Conservation (phyloP, 2,329 filamentous ascomycete genomes). For the Arthroderma uncinatum region DNA sequence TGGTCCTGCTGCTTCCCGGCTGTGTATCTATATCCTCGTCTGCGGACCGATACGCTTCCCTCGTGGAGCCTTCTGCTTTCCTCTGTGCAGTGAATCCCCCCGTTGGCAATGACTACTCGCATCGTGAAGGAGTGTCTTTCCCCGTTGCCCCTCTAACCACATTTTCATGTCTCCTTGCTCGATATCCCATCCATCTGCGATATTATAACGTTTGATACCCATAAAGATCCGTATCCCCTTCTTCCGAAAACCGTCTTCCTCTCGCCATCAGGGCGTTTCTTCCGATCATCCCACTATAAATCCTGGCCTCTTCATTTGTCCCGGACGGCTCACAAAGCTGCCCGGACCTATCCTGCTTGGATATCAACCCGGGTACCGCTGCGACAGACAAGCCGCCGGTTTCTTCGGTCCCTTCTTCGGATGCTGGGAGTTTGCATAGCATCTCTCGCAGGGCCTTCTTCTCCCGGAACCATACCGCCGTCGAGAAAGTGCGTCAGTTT, state of each 20-base stretch:
- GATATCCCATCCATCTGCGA: neutral
- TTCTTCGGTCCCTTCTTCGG: constrained; percentile 1
- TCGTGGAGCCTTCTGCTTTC: neutral
- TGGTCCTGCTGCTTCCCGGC: neutral
- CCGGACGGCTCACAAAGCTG: constrained; percentile 34
- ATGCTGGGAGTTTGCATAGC: constrained; percentile 17
- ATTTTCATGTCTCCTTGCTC: neutral
- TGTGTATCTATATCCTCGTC: no score
- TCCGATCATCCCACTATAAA: constrained; percentile 8
- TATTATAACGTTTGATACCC: neutral
- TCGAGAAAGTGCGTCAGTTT: constrained; percentile 31
- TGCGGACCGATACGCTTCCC: neutral
- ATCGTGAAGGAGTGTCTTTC: neutral
- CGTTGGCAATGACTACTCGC: constrained; percentile 3
- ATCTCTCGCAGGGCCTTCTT: constrained; percentile 21
- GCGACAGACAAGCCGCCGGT: constrained; percentile 5
- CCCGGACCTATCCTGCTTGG: constrained; percentile 32
- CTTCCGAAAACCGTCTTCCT: neutral
- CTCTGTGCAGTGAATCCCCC: neutral
- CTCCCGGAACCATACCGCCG: constrained; percentile 17
- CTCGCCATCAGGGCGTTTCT: neutral
- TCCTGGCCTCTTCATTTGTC: constrained; percentile 30
- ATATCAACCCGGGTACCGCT: constrained; percentile 18
- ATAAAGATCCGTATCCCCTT: neutral
- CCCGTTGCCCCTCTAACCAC: neutral